Evolutionary conservation across 1,284 basidiomycete species (phyloP), one percentile per base, ranked within the genome.

Genomic region (Ceraceosorus guamensis): DNA sequence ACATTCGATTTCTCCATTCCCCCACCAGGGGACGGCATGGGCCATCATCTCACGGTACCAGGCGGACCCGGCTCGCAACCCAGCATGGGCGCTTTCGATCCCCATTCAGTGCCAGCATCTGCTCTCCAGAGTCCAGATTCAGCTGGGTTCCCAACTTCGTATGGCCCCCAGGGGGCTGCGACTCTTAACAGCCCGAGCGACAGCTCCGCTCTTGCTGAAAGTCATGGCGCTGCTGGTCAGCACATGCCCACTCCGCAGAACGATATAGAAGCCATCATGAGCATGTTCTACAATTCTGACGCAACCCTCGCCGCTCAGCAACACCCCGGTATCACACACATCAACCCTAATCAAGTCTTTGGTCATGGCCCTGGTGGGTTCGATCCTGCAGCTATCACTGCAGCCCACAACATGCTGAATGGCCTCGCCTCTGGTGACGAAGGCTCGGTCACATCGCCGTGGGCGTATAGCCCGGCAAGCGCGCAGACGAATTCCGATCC

Each of bases 271-370:
- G 63, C 63, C 16, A 68, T 71, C 58, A 71, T 71, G 66, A 63
- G 66, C 52, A 68, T 71, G 66, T 69, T 70, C 50, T 71, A 71
- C 66, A 69, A 66, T 37, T 65, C 65, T 30, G 67, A 65, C 30
- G 67, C 64, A 2, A 56, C 57, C 7, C 52, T 66, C 7, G 61
- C 52, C 41, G 59, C 57, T 47, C 53, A 59, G 33, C 43, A 46
- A 7, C 24, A 39, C 7, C 57, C 54, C 6, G 33, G 34, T 6
- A 57, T 71, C 49, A 71, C 69, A n/a, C 69, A 71, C 47, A 63
- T 71, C 59, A 67, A 71, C 45, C 69, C 69, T 31, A 71, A 70
- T 46, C 67, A 70, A 47, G 65, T 71, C 13, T 71, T 71, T 53
- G 63, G 52, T 7, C 62, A 59, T 6, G 53, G 50, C 2, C 48